Base-by-base conservation (phyloP, 148 eudicot genomes). In the Suaeda aralocaspica region DNA sequence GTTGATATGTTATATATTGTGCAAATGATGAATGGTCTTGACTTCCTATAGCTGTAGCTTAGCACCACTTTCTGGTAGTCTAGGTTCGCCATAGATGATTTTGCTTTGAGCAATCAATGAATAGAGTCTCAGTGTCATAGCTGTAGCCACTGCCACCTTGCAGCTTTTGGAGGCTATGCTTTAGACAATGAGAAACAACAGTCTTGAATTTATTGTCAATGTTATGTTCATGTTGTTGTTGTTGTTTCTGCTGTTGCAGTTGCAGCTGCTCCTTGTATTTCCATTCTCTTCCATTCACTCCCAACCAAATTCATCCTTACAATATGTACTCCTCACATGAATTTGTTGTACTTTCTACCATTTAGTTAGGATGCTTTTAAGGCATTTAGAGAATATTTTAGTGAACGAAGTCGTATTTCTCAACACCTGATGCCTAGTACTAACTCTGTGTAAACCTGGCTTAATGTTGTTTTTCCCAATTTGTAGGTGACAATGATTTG, bases 361-460 rank as follows among this genome's bases (percentile, higher is more conserved):
- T 42, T 42, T 22, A n/a, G 2, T 65, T 44, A n/a, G n/a, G n/a
- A n/a, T n/a, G n/a, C n/a, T n/a, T n/a, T n/a, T n/a, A n/a, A n/a
- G n/a, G n/a, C n/a, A 67, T 33, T 50, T 34, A 18, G 58, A 33
- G 19, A 24, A 12, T 21, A 51, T 1, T 34, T 34, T 6, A 34
- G 30, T 5, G 11, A 4, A 4, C 36, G 64, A 44, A 15, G 41
- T 59, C 5, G 18, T 13, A 16, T 18, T 11, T 29, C 65, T 25
- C 61, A 72, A 62, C 39, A 62, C 39, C 76, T 73, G 76, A 73
- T 73, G 76, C 76, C 70, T n/a, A n/a, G n/a, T n/a, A n/a, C n/a
- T n/a, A n/a, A n/a, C n/a, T n/a, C n/a, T n/a, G n/a, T n/a, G n/a
- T n/a, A n/a, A n/a, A n/a, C n/a, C n/a, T n/a, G n/a, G n/a, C n/a